A percentile compares a stretch with the other conserved stretches of the same genome.
These are phyloP conservation scores for Mycocentrospora acerina DNA, from an alignment of 2,329 filamentous ascomycete species.

Conservation along the genomic window DNA sequence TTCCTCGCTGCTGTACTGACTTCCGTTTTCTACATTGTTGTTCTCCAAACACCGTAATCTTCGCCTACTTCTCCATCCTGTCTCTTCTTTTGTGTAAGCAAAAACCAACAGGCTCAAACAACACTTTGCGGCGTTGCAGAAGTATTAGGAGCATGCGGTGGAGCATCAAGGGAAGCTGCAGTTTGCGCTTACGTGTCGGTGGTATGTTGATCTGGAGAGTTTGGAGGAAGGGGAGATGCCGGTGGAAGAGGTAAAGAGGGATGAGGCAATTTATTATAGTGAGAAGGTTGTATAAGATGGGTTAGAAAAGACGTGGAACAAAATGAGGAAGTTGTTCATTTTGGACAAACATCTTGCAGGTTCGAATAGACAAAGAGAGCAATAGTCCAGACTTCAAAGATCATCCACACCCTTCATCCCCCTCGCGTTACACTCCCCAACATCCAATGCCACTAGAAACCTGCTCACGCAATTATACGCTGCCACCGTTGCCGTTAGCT, in stretches of 20 bases:
- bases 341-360: too few relatives aligned
- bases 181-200: conserved; percentile 60
- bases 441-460: conserved; percentile 79
- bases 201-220: conserved; percentile 52
- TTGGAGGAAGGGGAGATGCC: conserved; percentile 45
- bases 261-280: conserved; percentile 42
- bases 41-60: too few relatives aligned
- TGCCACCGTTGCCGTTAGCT: conserved; percentile 76
- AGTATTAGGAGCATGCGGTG: conserved; percentile 61
- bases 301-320: too few relatives aligned
- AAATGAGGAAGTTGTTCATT: too few relatives aligned
- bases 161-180: conserved; percentile 53
- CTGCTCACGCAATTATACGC: conserved; percentile 84
- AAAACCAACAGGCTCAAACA: too few relatives aligned
- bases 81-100: too few relatives aligned
- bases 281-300: background rate
- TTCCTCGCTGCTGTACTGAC: too few relatives aligned
- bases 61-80: too few relatives aligned
- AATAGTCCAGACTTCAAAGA: too few relatives aligned
- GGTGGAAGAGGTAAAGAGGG: conserved; percentile 39
- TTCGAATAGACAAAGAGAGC: too few relatives aligned
- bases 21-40: too few relatives aligned
- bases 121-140: conserved; percentile 52
- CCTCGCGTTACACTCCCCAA: conserved; percentile 46
- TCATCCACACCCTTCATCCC: conserved; percentile 36